These are phyloP conservation scores for Lodderomyces pseudojiufengensis DNA, from an alignment of 1,139 yeast genomes.

Conservation along the genomic window DNA sequence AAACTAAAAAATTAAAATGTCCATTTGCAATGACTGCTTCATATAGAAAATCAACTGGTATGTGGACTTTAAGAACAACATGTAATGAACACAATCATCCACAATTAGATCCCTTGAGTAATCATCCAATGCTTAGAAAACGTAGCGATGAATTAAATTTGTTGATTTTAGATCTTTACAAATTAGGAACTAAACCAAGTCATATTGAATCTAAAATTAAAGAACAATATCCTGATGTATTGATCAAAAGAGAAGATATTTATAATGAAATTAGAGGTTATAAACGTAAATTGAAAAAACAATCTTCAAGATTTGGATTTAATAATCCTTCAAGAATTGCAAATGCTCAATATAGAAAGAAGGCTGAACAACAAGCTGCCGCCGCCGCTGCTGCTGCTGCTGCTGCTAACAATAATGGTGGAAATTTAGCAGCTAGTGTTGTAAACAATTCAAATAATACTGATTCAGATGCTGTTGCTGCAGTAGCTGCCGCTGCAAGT, in stretches of 20 bases:
- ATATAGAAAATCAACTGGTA: conserved; percentile 45
- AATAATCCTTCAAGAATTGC: conserved; percentile 20
- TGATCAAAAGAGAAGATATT: conserved; percentile 55
- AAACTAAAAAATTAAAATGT: conserved; percentile 52
- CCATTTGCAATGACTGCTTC: conserved; percentile 59
- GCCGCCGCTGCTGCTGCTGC: conserved; percentile 14
- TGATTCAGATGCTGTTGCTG: conserved; percentile 14
- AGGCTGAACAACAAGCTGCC: conserved; percentile 12
- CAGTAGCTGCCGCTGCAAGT: conserved; percentile 19
- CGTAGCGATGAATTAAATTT: conserved; percentile 51
- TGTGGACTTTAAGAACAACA: conserved; percentile 53
- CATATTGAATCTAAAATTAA: conserved; percentile 52
- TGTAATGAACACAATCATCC: conserved; percentile 60
- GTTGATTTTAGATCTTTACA: conserved; percentile 50
- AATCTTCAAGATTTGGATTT: conserved; percentile 22
- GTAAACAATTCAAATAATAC: conserved; percentile 5
- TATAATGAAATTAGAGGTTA: conserved; percentile 59
- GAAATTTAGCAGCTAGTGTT: conserved; percentile 5
- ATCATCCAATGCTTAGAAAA: conserved; percentile 57
- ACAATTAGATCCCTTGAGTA: conserved; percentile 52
- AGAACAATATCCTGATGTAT: conserved; percentile 52
- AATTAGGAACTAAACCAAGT: conserved; percentile 56
- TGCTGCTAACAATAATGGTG: conserved; percentile 6
- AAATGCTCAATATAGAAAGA: conserved; percentile 14
- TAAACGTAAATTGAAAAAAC: conserved; percentile 50